These are phyloP conservation scores for Cajanus cajan DNA, from an alignment of 306 rosid species.

Conservation along the genomic window DNA sequence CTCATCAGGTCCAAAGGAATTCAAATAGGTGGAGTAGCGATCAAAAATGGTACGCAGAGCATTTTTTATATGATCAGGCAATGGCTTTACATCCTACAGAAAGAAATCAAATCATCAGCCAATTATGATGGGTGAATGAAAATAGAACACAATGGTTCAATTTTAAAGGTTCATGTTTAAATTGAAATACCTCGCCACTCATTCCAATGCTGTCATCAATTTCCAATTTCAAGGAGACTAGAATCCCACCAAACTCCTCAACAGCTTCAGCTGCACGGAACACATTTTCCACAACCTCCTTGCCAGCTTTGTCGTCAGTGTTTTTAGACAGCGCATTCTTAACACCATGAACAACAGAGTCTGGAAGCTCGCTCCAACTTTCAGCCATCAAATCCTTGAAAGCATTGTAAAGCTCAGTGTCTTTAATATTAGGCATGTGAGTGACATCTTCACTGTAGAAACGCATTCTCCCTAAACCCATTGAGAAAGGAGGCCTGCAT, in stretches of 20 bases:
- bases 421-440: constrained; percentile 62
- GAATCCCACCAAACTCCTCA: constrained; percentile 78
- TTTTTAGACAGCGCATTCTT: constrained; percentile 62
- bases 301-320: constrained; percentile 69
- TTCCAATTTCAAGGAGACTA: constrained; percentile 67
- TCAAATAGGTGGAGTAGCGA: constrained; percentile 80
- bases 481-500: constrained; percentile 51
- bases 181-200: constrained; percentile 74
- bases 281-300: constrained; percentile 62
- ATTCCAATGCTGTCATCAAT: constrained; percentile 78
- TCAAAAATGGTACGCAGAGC: constrained; percentile 57
- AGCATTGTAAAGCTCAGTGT: constrained; percentile 53
- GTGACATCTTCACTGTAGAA: constrained; percentile 56
- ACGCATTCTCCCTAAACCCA: constrained; percentile 51
- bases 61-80: constrained; percentile 54
- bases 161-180: background rate
- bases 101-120: constrained; percentile 28
- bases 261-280: constrained; percentile 77
- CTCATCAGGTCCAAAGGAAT: constrained; percentile 83
- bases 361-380: constrained; percentile 65
- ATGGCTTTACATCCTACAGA: constrained; percentile 62
- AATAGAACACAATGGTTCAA: background rate
- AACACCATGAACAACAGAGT: constrained; percentile 42
- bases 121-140: background rate
- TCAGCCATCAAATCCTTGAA: constrained; percentile 89